Evolutionary conservation across 23 red algal genomes (phyloP), one percentile per base, ranked within the genome.

Genomic region (Gracilaria domingensis): DNA sequence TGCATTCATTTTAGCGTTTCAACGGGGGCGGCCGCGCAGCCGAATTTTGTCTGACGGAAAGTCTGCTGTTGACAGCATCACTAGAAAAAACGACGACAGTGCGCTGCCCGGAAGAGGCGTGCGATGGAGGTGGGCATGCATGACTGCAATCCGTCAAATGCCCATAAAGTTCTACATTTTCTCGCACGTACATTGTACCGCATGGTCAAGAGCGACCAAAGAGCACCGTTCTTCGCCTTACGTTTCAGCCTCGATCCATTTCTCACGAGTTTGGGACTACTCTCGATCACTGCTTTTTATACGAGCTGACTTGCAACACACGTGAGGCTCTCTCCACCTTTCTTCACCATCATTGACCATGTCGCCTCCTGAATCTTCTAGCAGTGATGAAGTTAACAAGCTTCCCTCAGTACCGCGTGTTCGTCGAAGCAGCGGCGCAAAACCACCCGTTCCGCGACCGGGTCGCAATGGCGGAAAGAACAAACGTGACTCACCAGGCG

Each of bases 311-410:
- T 0, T 37, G 6, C 25, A 13, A 64, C 59, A 64, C 25, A 18
- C 28, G 59, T 32, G 59, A 30, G 59, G 32, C 32, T 11, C 59
- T 64, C 28, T 32, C 8, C 26, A 37, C 64, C 30, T 36, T 69
- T 69, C 64, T 69, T 38, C 30, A 18, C 16, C 64, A 36, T 0
- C 4, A 17, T 69, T 69, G 32, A 37, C 30, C 4, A 69, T 87
- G 84, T 53, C 84, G 32, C 84, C 84, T 20, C 40, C 25, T 23
- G 64, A 66, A 34, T 87, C 84, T 34, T 87, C 30, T 42, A 87
- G 84, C 67, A 87, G 84, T 58, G 84, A 87, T 35, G 84, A 87
- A 57, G 50, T 87, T 32, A 34, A 55, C 24, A 87, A 87, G 28
- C 84, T 87, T 17, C 84, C 84, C 24, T 25, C 62, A 34, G 67